Base-by-base conservation (phyloP, 2,329 filamentous ascomycete genomes). In the Lachnellula arida region DNA sequence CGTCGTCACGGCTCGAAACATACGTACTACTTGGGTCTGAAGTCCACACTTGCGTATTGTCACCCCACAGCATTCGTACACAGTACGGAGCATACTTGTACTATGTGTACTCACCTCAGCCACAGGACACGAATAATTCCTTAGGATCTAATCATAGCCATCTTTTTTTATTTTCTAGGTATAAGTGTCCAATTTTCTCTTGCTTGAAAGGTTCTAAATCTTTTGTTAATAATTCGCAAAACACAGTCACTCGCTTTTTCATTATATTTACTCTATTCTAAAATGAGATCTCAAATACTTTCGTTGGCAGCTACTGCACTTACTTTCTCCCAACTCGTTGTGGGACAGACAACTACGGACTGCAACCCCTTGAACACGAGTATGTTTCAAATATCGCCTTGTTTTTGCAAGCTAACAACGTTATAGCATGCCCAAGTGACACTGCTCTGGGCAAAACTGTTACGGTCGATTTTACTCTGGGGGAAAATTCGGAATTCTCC, bases 291-390 rank as follows among this genome's bases (percentile, higher is more conserved):
- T 51, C 46, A 52, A 44, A 39, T 53, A 17, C 28, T 53, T 35
- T 56, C 57, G 12, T 43, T 56, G 19, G 53, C 56, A 35, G 55
- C 52, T 37, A 54, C 50, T 32, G 51, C 49, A 19, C 34, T 59
- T 22, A 37, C 56, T 19, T 49, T 60, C n/a, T 54, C 60, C 9
- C 68, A 79, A 52, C 70, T 80, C 44, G 76, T 76, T 49, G 64
- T 77, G 37, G 91, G 87, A 47, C 92, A 97, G 72, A 91, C 91
- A 32, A 83, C 73, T 49, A 90, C 88, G 14, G 72, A 79, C 49
- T 97, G 91, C 76, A 85, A 94, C 67, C 91, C 91, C 9, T 47
- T 53, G 19, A 78, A 90, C 61, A 74, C 75, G 59, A 82, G 65
- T 67, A 60, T 46, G 60, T 62, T n/a, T 23, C 11, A 37, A 5